Conservation (phyloP, 495 filamentous ascomycete species). For the Podospora anserina region DNA sequence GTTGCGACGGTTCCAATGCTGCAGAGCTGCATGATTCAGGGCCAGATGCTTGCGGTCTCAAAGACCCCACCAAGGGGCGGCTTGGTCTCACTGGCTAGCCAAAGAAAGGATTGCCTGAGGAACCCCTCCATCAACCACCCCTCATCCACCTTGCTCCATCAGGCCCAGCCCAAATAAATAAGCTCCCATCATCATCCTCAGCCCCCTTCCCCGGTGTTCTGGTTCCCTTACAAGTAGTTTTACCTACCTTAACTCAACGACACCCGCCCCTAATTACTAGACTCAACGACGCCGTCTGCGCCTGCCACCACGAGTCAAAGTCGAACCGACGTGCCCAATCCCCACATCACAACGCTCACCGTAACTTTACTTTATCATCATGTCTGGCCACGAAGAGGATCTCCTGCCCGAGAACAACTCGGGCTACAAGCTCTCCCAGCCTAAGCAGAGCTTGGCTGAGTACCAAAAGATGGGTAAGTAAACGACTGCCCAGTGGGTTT, state of each 20-base stretch:
- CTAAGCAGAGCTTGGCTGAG: conserved; percentile 90
- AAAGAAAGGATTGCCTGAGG: conserved; percentile 11
- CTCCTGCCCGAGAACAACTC: conserved; percentile 79
- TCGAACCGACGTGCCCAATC: not conserved
- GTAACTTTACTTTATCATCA: conserved; percentile 35
- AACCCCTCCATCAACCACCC: conserved; percentile 23
- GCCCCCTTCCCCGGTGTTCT: conserved; percentile 5
- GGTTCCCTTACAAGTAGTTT: conserved; percentile 11
- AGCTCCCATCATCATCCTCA: conserved; percentile 25
- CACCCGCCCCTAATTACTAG: conserved; percentile 13
- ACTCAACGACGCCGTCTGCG: conserved; percentile 1
- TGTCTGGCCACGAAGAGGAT: conserved; percentile 80
- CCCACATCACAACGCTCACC: conserved; percentile 8
- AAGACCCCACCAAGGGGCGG: conserved; percentile 18
- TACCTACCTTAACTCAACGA: not conserved
- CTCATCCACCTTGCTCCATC: conserved; percentile 16
- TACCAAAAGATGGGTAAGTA: conserved; percentile 85
- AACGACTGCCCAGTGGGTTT: conserved; percentile 10
- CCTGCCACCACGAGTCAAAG: not conserved
- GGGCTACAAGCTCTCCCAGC: conserved; percentile 95
- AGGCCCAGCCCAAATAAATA: conserved; percentile 27
- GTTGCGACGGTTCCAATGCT: conserved; percentile 11
- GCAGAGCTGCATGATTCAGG: not conserved
- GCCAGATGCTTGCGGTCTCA: conserved; percentile 4
- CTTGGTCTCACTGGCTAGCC: conserved; percentile 14